Conservation (phyloP, 2,329 filamentous ascomycete genomes). For the Lachnellula willkommii region DNA sequence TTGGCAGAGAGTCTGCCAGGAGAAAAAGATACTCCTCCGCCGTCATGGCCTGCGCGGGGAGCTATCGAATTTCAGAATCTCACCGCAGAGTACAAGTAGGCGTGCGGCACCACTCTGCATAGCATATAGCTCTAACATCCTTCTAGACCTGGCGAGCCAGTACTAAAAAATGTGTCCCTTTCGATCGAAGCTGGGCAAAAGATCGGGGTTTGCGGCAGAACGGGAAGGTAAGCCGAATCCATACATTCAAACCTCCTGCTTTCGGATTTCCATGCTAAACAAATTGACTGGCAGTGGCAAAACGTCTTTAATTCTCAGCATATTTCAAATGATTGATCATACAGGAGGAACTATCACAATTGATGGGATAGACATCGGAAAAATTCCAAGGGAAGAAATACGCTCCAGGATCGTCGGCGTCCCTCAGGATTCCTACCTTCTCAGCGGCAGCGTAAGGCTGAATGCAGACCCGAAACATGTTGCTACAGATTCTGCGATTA, state of each 20-base stretch:
- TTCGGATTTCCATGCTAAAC: conserved; percentile 23
- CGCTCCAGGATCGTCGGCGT: conserved; percentile 36
- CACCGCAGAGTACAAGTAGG: conserved; percentile 27
- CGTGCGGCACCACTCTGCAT: neutral
- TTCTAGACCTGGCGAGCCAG: neutral
- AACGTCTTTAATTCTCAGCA: conserved; percentile 39
- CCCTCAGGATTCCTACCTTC: conserved; percentile 46
- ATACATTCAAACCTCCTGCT: neutral
- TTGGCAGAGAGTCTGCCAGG: conserved; percentile 1
- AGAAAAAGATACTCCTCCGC: neutral
- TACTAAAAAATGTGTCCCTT: neutral
- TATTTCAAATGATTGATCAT: conserved; percentile 46
- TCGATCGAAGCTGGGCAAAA: conserved; percentile 46
- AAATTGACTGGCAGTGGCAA: conserved; percentile 31
- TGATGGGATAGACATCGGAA: conserved; percentile 42
- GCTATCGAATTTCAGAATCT: conserved; percentile 29
- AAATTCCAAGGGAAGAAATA: conserved; percentile 39
- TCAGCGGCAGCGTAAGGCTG: conserved; percentile 42
- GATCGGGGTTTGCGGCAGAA: conserved; percentile 40
- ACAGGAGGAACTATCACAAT: conserved; percentile 38
- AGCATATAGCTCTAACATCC: neutral
- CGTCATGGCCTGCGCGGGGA: conserved; percentile 21
- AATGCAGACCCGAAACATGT: conserved; percentile 42
- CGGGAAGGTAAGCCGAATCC: neutral
- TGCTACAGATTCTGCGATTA: conserved; percentile 37